Evolutionary conservation across 164 flowering plant species (phyloP).

Genomic region (Umbilicus rupestris): DNA sequence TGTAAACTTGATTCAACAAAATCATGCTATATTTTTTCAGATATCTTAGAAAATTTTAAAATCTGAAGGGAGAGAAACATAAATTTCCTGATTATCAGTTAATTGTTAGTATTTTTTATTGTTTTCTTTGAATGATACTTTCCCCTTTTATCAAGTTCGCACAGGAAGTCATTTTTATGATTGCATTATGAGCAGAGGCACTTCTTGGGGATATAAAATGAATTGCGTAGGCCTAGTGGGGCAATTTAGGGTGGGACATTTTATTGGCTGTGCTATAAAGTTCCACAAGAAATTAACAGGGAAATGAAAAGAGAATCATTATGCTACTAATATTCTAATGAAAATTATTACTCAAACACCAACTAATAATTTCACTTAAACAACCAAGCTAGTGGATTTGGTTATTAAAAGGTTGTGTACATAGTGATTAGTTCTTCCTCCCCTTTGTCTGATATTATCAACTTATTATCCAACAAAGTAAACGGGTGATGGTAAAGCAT

Average conservation of each 20-base stretch:
- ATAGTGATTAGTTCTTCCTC: not conserved
- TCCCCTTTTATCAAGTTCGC: no score
- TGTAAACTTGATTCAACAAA: not conserved
- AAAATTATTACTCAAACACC: not conserved
- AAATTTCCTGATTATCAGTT: no score
- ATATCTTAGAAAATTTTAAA: not conserved
- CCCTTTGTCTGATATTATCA: not conserved
- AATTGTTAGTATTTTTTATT: no score
- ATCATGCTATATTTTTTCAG: not conserved
- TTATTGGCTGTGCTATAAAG: no score
- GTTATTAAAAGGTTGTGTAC: not conserved
- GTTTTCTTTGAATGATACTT: no score
- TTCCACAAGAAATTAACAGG: no score
- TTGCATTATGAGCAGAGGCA: no score
- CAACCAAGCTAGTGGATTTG: not conserved
- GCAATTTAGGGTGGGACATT: no score
- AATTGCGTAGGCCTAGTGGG: no score
- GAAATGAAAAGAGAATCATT: not conserved
- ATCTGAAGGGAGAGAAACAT: not conserved
- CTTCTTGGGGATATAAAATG: no score
- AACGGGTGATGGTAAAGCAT: not conserved
- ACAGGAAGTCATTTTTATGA: no score
- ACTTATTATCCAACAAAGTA: not conserved
- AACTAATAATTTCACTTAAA: not conserved
- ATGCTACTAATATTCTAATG: not conserved